Conservation (phyloP, 345 rosid genomes). For the Gossypioides kirkii region DNA sequence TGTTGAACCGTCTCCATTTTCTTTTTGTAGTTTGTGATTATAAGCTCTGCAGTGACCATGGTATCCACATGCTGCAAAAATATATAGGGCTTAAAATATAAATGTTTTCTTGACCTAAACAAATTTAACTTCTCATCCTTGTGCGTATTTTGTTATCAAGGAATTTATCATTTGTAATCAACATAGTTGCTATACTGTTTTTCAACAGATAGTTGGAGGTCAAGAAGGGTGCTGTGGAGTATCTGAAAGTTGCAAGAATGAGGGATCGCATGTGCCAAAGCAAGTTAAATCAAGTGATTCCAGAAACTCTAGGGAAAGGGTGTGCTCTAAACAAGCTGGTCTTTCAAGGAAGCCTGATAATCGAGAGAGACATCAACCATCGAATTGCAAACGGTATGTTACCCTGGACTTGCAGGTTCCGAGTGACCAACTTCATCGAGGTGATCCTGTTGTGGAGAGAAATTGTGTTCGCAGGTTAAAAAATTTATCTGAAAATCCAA, state of each 20-base stretch:
- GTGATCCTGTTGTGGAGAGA: conserved; percentile 30
- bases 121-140: background rate
- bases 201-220: conserved; percentile 34
- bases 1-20: background rate
- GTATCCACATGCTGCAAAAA: background rate
- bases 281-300: conserved; percentile 39
- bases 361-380: conserved; percentile 33
- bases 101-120: background rate
- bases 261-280: conserved; percentile 22
- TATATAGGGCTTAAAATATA: background rate
- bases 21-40: background rate
- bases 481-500: conserved; percentile 29
- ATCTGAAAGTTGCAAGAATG: conserved; percentile 34
- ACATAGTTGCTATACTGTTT: conserved; percentile 24
- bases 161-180: conserved; percentile 6
- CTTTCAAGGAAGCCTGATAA: conserved; percentile 43
- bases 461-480: conserved; percentile 31
- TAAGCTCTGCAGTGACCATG: background rate
- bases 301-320: conserved; percentile 56
- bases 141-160: background rate
- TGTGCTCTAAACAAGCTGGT: conserved; percentile 54
- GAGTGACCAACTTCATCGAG: conserved; percentile 34
- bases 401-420: conserved; percentile 43
- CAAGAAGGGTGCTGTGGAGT: conserved; percentile 33
- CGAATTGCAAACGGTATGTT: conserved; percentile 38